Base-by-base conservation (phyloP, 495 filamentous ascomycete species). In the Trichoderma asperelloides region DNA sequence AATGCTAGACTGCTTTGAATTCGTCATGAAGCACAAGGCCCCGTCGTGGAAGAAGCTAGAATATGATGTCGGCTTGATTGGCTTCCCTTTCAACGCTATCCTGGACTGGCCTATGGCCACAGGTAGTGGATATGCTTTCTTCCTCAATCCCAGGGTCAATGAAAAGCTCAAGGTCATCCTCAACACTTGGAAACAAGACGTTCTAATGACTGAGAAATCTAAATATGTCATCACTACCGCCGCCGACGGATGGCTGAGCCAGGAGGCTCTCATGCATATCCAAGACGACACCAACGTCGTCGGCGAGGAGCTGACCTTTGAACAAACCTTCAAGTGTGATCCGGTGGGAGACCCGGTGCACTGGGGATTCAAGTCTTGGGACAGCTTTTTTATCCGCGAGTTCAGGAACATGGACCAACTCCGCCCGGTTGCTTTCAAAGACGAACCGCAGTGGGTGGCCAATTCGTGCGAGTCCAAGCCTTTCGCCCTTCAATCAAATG, bases 61-160 rank as follows among this genome's bases (percentile, higher is more conserved):
- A n/a, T 63, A 64, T 37, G 60, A 68, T 5, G 28, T 45, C 18
- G 71, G 63, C 23, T 41, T 68, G 63, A 72, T 72, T 37, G 71
- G 69, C 2, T 68, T 69, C 27, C 71, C 71, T 8, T 69, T 72
- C 66, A 83, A 84, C 65, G 84, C 84, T 0, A 76, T 87, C 25
- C 74, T 89, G 13, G 84, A 87, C 69, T 87, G 84, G 83, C 84
- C 84, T 0, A 87, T 88, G 85, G 82, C 79, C n/a, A 89, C 86
- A 0, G 72, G 75, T 0, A 80, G 77, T 40, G 86, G 86, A 0
- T 83, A 79, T 68, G 83, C 82, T 0, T 80, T 81, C 15, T 89
- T 87, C 71, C 76, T 86, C 0, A 75, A 83, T 57, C 75, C 76
- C 0, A 77, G 85, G 12, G 81, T 90, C 65, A 89, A 89, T 67